These are phyloP conservation scores for Colletotrichum liaoningense DNA, from an alignment of 2,329 filamentous ascomycete genomes.

Conservation along the genomic window DNA sequence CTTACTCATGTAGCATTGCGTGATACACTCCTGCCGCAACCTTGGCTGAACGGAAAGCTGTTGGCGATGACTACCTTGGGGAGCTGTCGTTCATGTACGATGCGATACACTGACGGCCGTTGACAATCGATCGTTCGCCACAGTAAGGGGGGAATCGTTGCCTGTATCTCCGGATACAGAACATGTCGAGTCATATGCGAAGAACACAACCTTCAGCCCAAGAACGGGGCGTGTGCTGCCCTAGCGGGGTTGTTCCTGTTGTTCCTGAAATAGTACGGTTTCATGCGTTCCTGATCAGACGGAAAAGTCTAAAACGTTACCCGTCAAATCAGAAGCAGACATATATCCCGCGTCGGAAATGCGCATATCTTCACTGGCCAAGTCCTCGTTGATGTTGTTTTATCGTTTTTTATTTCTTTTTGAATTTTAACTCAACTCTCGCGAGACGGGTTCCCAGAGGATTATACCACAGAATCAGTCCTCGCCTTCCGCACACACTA, in stretches of 20 bases:
- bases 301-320: constrained; percentile 6
- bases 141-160: neutral
- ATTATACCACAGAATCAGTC: too few species aligned
- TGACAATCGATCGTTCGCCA: too few species aligned
- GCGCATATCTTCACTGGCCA: neutral
- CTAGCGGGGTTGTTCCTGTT: neutral
- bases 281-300: constrained; percentile 14
- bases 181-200: constrained; percentile 3
- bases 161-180: neutral
- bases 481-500: neutral
- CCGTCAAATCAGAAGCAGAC: constrained; percentile 9
- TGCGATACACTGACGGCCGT: neutral
- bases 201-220: neutral
- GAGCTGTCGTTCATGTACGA: neutral
- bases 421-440: neutral
- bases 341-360: neutral
- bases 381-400: neutral
- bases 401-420: neutral
- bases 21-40: neutral
- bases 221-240: neutral
- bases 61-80: neutral
- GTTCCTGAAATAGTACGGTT: constrained; percentile 1
- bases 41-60: neutral
- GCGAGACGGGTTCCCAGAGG: neutral
- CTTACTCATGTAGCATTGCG: neutral